Evolutionary conservation across 106 monocot genomes (phyloP).

Genomic region (Alisma plantagoaquatica): DNA sequence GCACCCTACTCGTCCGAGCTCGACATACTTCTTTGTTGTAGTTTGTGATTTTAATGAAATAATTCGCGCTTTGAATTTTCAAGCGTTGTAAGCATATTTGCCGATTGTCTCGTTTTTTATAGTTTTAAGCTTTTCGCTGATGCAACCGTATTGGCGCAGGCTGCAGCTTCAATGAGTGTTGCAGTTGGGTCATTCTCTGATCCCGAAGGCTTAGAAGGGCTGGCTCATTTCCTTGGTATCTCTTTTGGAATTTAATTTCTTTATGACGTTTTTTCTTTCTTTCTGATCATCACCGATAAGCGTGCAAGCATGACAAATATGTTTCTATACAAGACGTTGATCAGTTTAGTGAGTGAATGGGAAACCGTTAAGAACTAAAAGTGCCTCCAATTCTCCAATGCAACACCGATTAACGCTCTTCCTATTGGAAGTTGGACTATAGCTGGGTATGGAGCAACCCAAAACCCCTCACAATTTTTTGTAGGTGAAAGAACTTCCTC

Average conservation of each 20-base stretch:
- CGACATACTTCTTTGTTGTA: neutral
- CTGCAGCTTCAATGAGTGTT: constrained; percentile 81
- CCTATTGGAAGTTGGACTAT: no score
- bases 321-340: neutral
- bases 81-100: no score
- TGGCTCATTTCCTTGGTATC: constrained; percentile 80
- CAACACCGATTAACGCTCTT: neutral
- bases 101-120: neutral
- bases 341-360: neutral
- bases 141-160: constrained; percentile 17
- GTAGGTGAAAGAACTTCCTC: no score
- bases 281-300: neutral
- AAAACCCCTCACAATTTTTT: no score
- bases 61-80: no score
- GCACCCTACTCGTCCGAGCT: neutral
- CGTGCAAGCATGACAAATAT: neutral
- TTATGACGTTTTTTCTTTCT: neutral
- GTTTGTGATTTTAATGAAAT: no score
- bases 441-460: no score
- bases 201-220: constrained; percentile 71
- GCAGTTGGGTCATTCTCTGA: constrained; percentile 62
- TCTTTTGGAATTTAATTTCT: neutral
- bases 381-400: neutral
- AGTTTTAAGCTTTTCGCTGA: neutral
- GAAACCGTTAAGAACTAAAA: neutral